Evolutionary conservation across 1,284 basidiomycete species (phyloP), one percentile per base, ranked within the genome.

Genomic region (Pyrrhoderma noxium): DNA sequence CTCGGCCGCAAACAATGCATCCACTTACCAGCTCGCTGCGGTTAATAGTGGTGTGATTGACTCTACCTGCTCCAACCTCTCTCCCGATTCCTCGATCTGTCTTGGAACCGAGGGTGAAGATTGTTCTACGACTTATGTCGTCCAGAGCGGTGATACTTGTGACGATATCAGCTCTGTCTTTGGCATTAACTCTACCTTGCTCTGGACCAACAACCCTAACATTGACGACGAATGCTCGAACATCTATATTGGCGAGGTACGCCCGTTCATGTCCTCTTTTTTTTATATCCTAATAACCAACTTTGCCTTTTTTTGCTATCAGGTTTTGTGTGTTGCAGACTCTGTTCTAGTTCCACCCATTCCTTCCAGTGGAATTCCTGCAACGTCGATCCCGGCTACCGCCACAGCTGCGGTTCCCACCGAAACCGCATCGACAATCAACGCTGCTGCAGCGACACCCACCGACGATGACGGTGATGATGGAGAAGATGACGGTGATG

Each of bases 1-100:
- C 63, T 85, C 83, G 53, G 75, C 75, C 35, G 71, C 75, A 16
- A 63, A 85, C 41, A 74, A 77, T 47, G 82, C 75, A 52, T 85
- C 85, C 23, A 85, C 85, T 77, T 89, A 82, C 68, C 85, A 89
- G 66, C 76, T 89, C 45, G 76, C 79, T 2, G 73, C 72, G 11
- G 68, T 79, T 59, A 89, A 89, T 65, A 51, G 67, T 0, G 38
- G 23, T 23, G 61, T 56, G 48, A 58, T 61, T 51, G 67, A 87
- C 59, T 13, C 59, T 0, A 45, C 42, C 2, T 89, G 87, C 70
- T 60, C 64, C 58, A 84, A 86, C 64, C 76, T 89, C 53, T 42
- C 59, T 2, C 65, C 74, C 3, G 77, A 76, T 36, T 50, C 67
- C 22, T 58, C 37, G 2, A 58, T 81, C 63, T 83, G 80, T 62